Base-by-base conservation (phyloP, 371 early-diverging fungal species). In the Mortierella polycephala region DNA sequence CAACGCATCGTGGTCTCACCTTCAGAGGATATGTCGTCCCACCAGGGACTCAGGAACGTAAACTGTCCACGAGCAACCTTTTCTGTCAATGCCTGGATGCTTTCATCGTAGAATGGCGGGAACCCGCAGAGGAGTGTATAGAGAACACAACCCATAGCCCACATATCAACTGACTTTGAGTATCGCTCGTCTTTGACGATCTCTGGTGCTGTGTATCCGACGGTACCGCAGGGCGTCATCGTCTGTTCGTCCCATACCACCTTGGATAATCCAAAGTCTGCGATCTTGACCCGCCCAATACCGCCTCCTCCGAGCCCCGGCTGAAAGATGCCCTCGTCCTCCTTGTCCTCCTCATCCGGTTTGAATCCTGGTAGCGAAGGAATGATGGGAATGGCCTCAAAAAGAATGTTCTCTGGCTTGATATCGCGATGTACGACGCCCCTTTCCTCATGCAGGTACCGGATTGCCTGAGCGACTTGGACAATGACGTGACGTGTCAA, bases 331-430 rank as follows among this genome's bases (percentile, higher is more conserved):
- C 94, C 94, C 68, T 94, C 93, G 54, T 88, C 92, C 71, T 86
- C 87, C 75, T 92, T 92, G 21, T 85, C 85, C 41, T 86, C 87
- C 66, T 89, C 87, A 12, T 74, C 81, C 11, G 82, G 82, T 21
- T 82, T 80, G 53, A 84, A 73, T 57, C 80, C 77, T 7, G 87
- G 88, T n/a, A 81, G 83, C 11, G 88, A 85, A 42, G 90, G 85
- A 57, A 86, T 85, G 47, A 89, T 85, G 0, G 91, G 90, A 23
- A 92, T 92, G 39, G 92, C 86, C 62, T 91, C 90, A 82, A 91
- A 94, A 30, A 97, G 82, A 63, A 98, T 91, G 82, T 99, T 99
- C 81, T 99, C 99, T 42, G 96, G 95, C 84, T 99, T 99, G 73
- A 99, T 93, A 79, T 99, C 99, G 54, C 89, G 82, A 74, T 97